Base-by-base conservation (phyloP, 768 basidiomycete species). In the Suillus weaverae region DNA sequence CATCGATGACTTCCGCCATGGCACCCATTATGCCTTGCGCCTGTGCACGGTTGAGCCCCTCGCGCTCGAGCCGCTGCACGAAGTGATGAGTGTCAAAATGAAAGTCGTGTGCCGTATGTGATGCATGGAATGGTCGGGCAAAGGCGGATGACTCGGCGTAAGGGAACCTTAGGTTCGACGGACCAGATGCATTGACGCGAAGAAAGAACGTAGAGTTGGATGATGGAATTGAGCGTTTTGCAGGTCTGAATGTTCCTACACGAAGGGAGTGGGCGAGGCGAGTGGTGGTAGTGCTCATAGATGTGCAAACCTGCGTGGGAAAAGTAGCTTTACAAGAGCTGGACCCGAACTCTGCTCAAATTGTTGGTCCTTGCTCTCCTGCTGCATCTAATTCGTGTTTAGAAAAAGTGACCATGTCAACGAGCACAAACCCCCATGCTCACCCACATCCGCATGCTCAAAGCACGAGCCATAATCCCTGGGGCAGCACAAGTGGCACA, bases 71-170 rank as follows among this genome's bases (percentile, higher is more conserved):
- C 41, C 94, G 88, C 76, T 94, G 89, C 44, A 98, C 95, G 73
- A 97, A 97, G 67, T 92, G 90, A 73, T 97, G 94, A 1, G 96
- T 98, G 74, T 99, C 97, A 69, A 99, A 98, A 74, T 96, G 95
- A 73, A 92, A 93, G 75, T 85, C 81, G 46, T 71, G 64, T 5
- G 71, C 68, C 33, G 63, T 20, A 16, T 67, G 66, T 38, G 77
- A 75, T 35, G 76, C 53, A 61, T 74, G 77, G 61, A 82, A 79
- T 32, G 63, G 43, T 61, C 70, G 67, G 50, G 59, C n/a, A 44
- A 46, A 35, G 46, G 59, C 51, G 61, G 48, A 41, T 41, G 44
- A 36, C 14, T 26, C 30, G 38, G 22, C 5, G 14, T 35, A 5
- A 22, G 20, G 18, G 36, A 46, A 61, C 20, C 16, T 60, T 1